phyloP scores from a whole-genome alignment of 1,284 basidiomycete genomes.

The Peniophora sp. region DNA sequence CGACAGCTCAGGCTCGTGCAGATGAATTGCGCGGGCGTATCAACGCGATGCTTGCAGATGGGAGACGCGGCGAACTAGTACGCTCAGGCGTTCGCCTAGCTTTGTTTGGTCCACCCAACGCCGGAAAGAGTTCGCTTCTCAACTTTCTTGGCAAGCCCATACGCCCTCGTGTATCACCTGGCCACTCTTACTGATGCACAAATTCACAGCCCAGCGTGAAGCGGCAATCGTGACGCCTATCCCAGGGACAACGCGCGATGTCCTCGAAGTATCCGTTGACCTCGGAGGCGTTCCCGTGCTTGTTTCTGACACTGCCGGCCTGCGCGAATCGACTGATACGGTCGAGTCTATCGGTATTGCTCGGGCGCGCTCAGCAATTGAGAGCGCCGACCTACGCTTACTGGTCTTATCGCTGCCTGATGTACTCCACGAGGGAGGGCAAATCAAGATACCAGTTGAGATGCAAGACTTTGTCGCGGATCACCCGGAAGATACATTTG shows the following conservation, averaged over 20 bases:
- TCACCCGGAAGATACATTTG: conserved; percentile 41
- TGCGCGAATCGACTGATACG: conserved; percentile 62
- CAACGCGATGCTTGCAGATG: conserved; percentile 52
- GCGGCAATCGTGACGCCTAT: conserved; percentile 84
- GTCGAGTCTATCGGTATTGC: conserved; percentile 82
- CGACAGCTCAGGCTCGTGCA: conserved; percentile 41
- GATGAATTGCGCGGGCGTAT: conserved; percentile 42
- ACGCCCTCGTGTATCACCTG: neutral
- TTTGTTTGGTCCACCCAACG: conserved; percentile 88
- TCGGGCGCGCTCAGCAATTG: conserved; percentile 59
- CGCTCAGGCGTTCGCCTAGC: conserved; percentile 75
- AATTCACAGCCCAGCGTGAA: conserved; percentile 61
- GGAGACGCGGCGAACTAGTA: conserved; percentile 72
- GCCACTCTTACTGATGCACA: neutral
- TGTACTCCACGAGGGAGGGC: conserved; percentile 15
- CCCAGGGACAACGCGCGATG: conserved; percentile 84
- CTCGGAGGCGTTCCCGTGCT: conserved; percentile 80
- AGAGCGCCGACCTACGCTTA: conserved; percentile 61
- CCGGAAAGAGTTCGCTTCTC: conserved; percentile 79
- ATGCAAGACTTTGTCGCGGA: conserved; percentile 32
- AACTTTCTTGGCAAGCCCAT: conserved; percentile 65
- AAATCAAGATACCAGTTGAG: conserved; percentile 8
- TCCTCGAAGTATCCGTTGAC: conserved; percentile 77
- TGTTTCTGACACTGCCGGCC: conserved; percentile 79
- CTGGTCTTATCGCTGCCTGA: conserved; percentile 70